Evolutionary conservation across 352 stramenopile species (phyloP).

Genomic region (Globisporangium nunn): DNA sequence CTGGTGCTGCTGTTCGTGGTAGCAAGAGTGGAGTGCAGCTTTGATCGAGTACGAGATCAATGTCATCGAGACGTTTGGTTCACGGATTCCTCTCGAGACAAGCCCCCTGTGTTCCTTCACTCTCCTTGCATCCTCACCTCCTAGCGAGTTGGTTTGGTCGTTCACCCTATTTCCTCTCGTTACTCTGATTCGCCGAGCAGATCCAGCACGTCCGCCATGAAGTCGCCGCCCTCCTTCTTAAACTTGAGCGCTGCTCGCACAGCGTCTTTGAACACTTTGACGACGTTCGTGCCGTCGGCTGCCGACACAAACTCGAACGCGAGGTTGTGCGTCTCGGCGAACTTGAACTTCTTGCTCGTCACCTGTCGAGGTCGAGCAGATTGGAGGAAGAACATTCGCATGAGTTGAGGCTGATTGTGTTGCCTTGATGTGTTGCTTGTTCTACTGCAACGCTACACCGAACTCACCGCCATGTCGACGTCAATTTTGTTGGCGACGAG

Average conservation of each 20-base stretch:
- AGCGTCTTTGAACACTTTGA: slow-evolving; percentile 91
- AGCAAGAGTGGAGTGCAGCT: not conserved
- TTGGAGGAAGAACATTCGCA: too few species aligned
- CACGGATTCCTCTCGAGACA: not conserved
- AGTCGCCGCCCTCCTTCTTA: slow-evolving; percentile 88
- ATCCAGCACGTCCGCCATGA: slow-evolving; percentile 89
- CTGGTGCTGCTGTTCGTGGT: not conserved
- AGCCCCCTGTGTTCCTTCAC: too few species aligned
- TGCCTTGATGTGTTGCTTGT: too few species aligned
- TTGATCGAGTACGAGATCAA: not conserved
- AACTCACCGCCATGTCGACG: slow-evolving; percentile 86
- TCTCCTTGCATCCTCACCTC: too few species aligned
- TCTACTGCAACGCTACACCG: not conserved
- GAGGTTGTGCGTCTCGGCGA: slow-evolving; percentile 90
- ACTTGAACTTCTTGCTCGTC: slow-evolving; percentile 96
- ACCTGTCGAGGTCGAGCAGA: slow-evolving; percentile 36
- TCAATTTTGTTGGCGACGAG: slow-evolving; percentile 97
- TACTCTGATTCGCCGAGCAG: slow-evolving; percentile 71
- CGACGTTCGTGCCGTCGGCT: slow-evolving; percentile 94
- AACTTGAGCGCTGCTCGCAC: slow-evolving; percentile 82
- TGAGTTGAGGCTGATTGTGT: not conserved
- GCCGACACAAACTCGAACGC: slow-evolving; percentile 93
- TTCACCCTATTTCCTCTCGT: slow-evolving; percentile 3
- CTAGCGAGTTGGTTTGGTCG: too few species aligned
- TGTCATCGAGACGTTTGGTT: not conserved